These are phyloP conservation scores for Tieghemostelium lacteum DNA, from an alignment of 78 protist genomes.

Conservation along the genomic window DNA sequence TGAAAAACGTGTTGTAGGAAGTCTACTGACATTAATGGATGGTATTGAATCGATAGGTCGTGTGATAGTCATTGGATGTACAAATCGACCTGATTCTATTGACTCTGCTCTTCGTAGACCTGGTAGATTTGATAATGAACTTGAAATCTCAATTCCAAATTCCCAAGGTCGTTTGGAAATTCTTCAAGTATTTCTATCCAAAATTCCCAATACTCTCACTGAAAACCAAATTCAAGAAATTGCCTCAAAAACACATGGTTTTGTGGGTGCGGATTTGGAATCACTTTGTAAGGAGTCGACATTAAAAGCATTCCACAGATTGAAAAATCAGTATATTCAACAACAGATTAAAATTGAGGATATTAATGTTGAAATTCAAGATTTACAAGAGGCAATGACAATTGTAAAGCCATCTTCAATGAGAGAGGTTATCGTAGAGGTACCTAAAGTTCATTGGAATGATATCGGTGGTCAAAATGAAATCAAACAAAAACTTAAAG, in stretches of 20 bases:
- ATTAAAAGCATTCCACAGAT: constrained; percentile 80
- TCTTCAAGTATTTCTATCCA: constrained; percentile 18
- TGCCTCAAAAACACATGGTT: constrained; percentile 89
- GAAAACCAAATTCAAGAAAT: constrained; percentile 15
- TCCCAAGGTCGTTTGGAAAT: constrained; percentile 68
- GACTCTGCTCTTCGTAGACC: constrained; percentile 92
- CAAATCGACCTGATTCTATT: constrained; percentile 91
- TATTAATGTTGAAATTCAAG: constrained; percentile 1
- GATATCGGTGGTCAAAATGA: constrained; percentile 98
- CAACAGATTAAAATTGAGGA: background rate
- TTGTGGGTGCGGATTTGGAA: constrained; percentile 95
- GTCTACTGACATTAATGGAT: constrained; percentile 96
- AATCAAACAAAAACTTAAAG: constrained; percentile 89
- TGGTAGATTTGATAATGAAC: constrained; percentile 98
- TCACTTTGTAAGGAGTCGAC: constrained; percentile 90
- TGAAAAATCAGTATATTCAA: background rate
- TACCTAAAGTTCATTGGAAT: constrained; percentile 92
- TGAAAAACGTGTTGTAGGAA: constrained; percentile 89
- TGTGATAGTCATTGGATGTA: constrained; percentile 97
- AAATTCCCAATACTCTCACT: constrained; percentile 28
- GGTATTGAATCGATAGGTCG: constrained; percentile 76
- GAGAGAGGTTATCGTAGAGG: constrained; percentile 75
- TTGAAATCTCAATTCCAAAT: constrained; percentile 90
- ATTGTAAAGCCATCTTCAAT: constrained; percentile 70
- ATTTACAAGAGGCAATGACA: constrained; percentile 32